Percentiles rank a stretch among this genome's conserved stretches.
Conservation (phyloP, 805 yeast species). For the Starmerella lactis-condensi region DNA sequence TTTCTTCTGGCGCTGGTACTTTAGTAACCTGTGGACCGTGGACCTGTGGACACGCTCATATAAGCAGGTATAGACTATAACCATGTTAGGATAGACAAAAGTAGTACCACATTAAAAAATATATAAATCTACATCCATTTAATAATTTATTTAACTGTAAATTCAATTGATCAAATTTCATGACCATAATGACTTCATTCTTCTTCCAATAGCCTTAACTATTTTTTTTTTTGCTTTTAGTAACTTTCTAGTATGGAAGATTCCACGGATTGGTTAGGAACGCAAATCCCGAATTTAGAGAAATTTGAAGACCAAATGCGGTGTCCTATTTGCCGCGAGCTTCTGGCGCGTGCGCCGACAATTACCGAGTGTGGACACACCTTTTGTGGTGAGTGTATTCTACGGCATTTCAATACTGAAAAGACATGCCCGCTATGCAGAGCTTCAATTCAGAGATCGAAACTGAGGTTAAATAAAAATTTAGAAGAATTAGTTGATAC, state of each 20-base stretch:
- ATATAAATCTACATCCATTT: no score
- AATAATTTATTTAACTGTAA: no score
- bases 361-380: conserved; percentile 74
- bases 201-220: no score
- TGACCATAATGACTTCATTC: no score
- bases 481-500: conserved; percentile 53
- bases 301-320: conserved; percentile 50
- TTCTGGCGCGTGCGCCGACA: conserved; percentile 52
- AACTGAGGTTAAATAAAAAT: conserved; percentile 43
- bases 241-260: conserved; percentile 37
- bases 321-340: conserved; percentile 80
- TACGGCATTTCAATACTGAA: conserved; percentile 44
- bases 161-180: no score
- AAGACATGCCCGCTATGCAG: conserved; percentile 65
- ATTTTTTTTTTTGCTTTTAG: no score
- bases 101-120: no score
- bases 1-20: no score
- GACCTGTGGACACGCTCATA: no score
- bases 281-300: conserved; percentile 32
- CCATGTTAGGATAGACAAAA: no score
- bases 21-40: no score
- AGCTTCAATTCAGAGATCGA: conserved; percentile 49
- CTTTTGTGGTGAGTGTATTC: conserved; percentile 72
- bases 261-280: conserved; percentile 49
- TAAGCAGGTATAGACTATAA: no score